phyloP scores from a whole-genome alignment of 2,329 filamentous ascomycete genomes.

The Chaetomium olivaceum region DNA sequence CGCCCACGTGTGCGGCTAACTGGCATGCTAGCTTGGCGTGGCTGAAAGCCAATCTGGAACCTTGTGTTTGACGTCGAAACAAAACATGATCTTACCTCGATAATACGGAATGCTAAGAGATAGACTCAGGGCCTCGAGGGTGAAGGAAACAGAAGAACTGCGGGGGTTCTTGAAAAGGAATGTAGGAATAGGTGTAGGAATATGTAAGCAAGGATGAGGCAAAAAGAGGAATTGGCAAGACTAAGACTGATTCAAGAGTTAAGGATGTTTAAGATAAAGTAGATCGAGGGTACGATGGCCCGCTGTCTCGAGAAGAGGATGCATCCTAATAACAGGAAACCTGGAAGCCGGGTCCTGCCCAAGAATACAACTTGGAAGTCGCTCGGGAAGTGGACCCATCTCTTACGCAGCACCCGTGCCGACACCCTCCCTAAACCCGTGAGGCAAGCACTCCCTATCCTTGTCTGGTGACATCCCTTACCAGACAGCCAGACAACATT shows the following conservation, averaged over 20 bases:
- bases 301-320: conserved; percentile 2
- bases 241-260: background rate
- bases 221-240: background rate
- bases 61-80: background rate
- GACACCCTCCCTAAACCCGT: background rate
- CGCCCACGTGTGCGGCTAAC: background rate
- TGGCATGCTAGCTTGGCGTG: conserved; percentile 3
- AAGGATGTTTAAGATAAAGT: background rate
- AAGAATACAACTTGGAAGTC: background rate
- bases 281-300: background rate
- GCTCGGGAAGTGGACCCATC: conserved; percentile 21
- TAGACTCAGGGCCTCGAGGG: background rate
- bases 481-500: no score
- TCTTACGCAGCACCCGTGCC: background rate
- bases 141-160: background rate
- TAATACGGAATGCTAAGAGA: conserved; percentile 17
- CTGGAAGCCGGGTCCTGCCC: conserved; percentile 6
- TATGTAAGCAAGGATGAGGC: background rate
- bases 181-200: background rate
- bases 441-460: conserved; percentile 11
- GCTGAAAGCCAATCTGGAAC: background rate
- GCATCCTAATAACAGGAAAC: conserved; percentile 12
- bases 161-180: background rate
- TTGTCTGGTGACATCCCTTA: conserved; percentile 9
- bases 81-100: conserved; percentile 14